Conservation (phyloP, 2,329 filamentous ascomycete species). For the Diplocarpon rosae region DNA sequence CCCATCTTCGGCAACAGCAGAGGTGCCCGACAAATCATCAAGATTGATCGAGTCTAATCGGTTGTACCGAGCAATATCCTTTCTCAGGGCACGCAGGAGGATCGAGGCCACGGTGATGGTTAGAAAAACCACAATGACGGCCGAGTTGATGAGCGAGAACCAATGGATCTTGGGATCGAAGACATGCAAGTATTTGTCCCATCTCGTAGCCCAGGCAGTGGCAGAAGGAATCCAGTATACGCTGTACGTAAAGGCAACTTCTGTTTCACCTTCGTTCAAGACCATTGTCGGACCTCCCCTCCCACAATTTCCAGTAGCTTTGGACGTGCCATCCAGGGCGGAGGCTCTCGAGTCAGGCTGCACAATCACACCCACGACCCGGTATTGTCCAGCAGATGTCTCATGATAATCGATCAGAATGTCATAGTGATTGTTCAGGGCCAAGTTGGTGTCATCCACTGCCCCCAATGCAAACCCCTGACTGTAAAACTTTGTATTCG, state of each 20-base stretch:
- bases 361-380: conserved; percentile 87
- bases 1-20: conserved; percentile 70
- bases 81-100: conserved; percentile 74
- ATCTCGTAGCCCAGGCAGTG: conserved; percentile 90
- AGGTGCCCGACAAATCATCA: conserved; percentile 75
- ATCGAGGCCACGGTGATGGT: conserved; percentile 90
- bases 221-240: conserved; percentile 77
- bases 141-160: conserved; percentile 95
- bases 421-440: conserved; percentile 90
- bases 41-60: conserved; percentile 82
- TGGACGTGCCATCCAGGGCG: conserved; percentile 31
- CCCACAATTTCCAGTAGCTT: conserved; percentile 47
- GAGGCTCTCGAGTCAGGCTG: conserved; percentile 64
- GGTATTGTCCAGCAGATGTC: conserved; percentile 58
- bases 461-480: conserved; percentile 78
- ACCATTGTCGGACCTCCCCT: conserved; percentile 45
- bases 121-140: conserved; percentile 86
- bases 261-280: conserved; percentile 52
- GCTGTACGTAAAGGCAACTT: conserved; percentile 81
- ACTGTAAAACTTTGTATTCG: conserved; percentile 73
- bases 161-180: conserved; percentile 98
- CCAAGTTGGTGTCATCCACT: conserved; percentile 42
- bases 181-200: conserved; percentile 98
- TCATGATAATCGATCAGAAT: conserved; percentile 89
- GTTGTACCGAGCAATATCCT: conserved; percentile 96